phyloP scores from a whole-genome alignment of 2,329 filamentous ascomycete genomes.

The Penicillium sp. region DNA sequence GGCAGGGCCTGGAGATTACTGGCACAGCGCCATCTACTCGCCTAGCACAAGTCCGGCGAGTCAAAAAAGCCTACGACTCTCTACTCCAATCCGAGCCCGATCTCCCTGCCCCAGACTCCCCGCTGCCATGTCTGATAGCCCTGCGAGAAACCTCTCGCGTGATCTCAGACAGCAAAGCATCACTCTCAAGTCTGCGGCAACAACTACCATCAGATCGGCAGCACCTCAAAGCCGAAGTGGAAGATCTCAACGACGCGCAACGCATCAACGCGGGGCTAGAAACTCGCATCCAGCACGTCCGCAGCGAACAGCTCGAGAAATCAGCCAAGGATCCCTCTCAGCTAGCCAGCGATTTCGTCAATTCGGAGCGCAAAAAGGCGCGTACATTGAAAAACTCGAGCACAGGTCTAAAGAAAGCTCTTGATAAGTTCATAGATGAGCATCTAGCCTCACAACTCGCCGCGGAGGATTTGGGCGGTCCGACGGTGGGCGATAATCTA shows the following conservation, averaged over 20 bases:
- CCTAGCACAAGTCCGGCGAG: slow-evolving; percentile 45
- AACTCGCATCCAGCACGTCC: slow-evolving; percentile 58
- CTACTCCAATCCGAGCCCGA: slow-evolving; percentile 60
- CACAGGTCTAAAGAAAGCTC: slow-evolving; percentile 56
- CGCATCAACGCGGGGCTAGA: slow-evolving; percentile 47
- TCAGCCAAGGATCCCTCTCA: slow-evolving; percentile 59
- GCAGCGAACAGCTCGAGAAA: slow-evolving; percentile 53
- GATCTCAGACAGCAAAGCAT: slow-evolving; percentile 60
- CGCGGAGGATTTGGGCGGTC: slow-evolving; percentile 77
- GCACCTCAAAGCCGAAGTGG: slow-evolving; percentile 43
- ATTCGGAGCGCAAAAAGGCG: slow-evolving; percentile 58
- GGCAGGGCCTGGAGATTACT: slow-evolving; percentile 25
- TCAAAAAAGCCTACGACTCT: slow-evolving; percentile 64
- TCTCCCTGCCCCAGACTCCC: slow-evolving; percentile 63
- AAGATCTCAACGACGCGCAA: slow-evolving; percentile 45
- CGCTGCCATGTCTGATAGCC: slow-evolving; percentile 68
- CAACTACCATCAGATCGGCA: slow-evolving; percentile 37
- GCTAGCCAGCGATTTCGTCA: slow-evolving; percentile 59
- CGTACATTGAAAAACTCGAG: slow-evolving; percentile 59
- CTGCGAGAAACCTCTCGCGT: slow-evolving; percentile 63
- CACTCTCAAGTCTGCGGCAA: slow-evolving; percentile 46
- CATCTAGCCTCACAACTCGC: slow-evolving; percentile 72
- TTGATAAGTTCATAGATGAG: slow-evolving; percentile 68
- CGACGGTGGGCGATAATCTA: slow-evolving; percentile 71
- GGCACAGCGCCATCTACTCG: slow-evolving; percentile 29